These are phyloP conservation scores for Suillus subluteus DNA, from an alignment of 768 basidiomycete genomes.

Conservation along the genomic window DNA sequence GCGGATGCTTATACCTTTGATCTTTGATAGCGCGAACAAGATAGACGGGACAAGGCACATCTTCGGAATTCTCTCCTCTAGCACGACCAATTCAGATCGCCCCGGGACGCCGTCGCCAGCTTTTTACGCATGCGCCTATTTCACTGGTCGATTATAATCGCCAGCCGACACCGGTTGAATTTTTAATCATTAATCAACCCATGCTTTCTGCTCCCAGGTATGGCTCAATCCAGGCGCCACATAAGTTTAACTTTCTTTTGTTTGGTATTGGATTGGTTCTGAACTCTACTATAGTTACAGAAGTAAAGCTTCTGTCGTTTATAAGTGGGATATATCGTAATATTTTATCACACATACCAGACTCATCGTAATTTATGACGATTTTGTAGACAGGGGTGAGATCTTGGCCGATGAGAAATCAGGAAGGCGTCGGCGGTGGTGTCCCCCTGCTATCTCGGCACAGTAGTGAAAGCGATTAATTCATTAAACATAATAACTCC, in stretches of 20 bases:
- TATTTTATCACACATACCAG: background rate
- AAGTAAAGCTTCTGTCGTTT: background rate
- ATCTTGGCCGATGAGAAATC: background rate
- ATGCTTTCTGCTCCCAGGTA: background rate
- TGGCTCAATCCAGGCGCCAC: background rate
- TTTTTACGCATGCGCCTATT: background rate
- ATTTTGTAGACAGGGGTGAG: background rate
- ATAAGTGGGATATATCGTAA: background rate
- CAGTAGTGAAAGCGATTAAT: background rate
- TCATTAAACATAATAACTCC: conserved; percentile 2
- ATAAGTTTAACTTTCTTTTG: background rate
- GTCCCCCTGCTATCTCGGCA: background rate
- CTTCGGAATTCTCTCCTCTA: background rate
- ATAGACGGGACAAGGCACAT: conserved; percentile 1
- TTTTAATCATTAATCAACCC: background rate
- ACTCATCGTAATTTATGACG: background rate
- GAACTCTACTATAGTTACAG: background rate
- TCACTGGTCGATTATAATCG: background rate
- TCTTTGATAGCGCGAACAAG: background rate
- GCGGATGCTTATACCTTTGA: background rate
- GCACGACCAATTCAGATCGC: background rate
- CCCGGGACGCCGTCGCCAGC: conserved; percentile 1
- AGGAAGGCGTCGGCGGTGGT: background rate
- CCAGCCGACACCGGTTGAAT: background rate
- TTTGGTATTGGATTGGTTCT: background rate